Base-by-base conservation (phyloP, 2,329 filamentous ascomycete species). In the Aspergillus sp. region DNA sequence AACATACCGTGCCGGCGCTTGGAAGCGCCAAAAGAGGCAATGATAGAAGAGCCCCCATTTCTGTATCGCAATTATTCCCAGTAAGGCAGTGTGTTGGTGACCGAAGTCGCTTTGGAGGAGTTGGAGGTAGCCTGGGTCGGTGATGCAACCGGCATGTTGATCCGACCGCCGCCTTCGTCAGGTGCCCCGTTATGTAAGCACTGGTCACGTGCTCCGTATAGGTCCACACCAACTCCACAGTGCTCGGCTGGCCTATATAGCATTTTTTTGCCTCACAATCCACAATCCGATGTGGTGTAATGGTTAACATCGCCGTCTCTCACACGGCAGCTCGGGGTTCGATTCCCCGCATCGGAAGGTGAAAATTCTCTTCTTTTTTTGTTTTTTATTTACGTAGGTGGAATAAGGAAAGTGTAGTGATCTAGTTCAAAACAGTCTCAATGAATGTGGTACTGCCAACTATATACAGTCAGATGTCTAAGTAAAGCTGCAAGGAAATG, bases 1-100 rank as follows among this genome's bases (percentile, higher is more conserved):
- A 52, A 83, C 89, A 62, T 87, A 98, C 91, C 54, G 92, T 91
- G 75, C 90, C 86, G 66, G 90, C 79, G 79, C 91, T 91, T 62
- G 95, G 95, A 65, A 99, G 76, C 66, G 91, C 93, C 77, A 99
- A 80, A 62, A 99, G 82, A 66, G 95, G 95, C 61, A 99, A 76
- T 61, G 93, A 97, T 55, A 99, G 83, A 69, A 96, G 80, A 66
- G 91, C 93, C 71, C 95, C 95, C 95, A 99, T 99, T 53, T 61
- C 78, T 66, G 42, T 39, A 24, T 12, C 19, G 6, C 22, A 13
- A 11, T 41, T 27, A 37, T 19, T 52, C 47, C 20, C 40, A 15
- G 17, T n/a, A 40, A 54, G 13, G 24, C n/a, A 34, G 17, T 27
- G 47, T 49, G 20, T 20, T 40, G 11, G 22, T n/a, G 39, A 19